phyloP scores from a whole-genome alignment of 345 rosid genomes.

The Eucalyptus pumila region DNA sequence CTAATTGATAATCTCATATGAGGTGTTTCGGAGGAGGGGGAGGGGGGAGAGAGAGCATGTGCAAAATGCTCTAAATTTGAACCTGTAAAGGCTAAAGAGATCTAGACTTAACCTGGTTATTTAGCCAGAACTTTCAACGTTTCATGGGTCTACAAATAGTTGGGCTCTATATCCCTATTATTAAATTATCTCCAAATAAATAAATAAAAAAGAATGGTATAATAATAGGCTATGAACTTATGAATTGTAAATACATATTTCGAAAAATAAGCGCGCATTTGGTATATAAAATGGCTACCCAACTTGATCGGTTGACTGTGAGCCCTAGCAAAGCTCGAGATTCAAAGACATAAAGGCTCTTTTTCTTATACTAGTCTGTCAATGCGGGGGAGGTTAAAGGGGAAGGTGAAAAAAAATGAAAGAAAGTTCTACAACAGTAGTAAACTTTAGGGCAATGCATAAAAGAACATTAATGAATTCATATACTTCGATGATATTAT shows the following conservation, averaged over 20 bases:
- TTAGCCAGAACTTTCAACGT: no score
- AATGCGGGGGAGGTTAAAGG: no score
- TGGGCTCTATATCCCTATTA: rapidly evolving
- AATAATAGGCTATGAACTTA: background rate
- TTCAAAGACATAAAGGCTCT: background rate
- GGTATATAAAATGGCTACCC: background rate
- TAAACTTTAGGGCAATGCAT: no score
- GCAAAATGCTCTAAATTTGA: background rate
- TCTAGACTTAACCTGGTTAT: rapidly evolving
- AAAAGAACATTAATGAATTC: no score
- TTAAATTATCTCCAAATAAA: no score
- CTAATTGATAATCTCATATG: no score
- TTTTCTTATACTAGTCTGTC: no score
- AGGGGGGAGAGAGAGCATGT: no score
- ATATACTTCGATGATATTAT: no score
- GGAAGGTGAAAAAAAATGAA: no score
- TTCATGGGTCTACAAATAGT: background rate
- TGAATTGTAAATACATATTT: background rate
- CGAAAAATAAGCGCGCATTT: rapidly evolving
- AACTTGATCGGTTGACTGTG: background rate
- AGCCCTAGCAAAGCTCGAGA: background rate
- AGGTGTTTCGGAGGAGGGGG: rapidly evolving
- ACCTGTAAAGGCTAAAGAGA: rapidly evolving
- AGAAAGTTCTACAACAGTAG: no score
- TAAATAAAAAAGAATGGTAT: background rate